Percentiles rank a stretch among this genome's conserved stretches.
phyloP scores from a whole-genome alignment of 2,329 filamentous ascomycete genomes.

The Colletotrichum cuscutae region DNA sequence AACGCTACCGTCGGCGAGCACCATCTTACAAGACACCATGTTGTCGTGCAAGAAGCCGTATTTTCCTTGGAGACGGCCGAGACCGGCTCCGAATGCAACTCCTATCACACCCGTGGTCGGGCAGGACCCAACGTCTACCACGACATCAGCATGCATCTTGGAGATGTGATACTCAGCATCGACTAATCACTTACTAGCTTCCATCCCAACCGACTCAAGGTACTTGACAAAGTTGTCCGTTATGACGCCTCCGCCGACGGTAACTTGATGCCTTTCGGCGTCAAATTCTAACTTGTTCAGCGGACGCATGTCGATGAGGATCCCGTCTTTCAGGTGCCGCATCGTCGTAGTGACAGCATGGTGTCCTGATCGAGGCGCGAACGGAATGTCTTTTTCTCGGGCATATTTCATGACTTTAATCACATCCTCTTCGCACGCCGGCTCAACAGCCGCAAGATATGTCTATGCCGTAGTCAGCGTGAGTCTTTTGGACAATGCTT shows the following conservation, averaged over 20 bases:
- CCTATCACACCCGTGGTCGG: conserved; percentile 42
- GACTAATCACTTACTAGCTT: conserved; percentile 20
- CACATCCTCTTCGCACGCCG: conserved; percentile 16
- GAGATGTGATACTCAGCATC: too few relatives aligned
- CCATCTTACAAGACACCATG: conserved; percentile 44
- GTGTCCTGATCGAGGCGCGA: conserved; percentile 33
- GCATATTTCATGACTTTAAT: conserved; percentile 28
- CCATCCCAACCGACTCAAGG: conserved; percentile 21
- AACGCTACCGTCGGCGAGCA: conserved; percentile 40
- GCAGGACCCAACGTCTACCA: conserved; percentile 13
- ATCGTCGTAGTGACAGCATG: conserved; percentile 35
- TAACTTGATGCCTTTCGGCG: conserved; percentile 25
- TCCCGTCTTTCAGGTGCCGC: conserved; percentile 31
- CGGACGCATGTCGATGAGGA: conserved; percentile 39
- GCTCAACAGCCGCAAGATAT: conserved; percentile 14
- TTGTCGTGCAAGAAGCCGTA: conserved; percentile 43
- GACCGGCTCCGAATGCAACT: conserved; percentile 44
- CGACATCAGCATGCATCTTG: neutral
- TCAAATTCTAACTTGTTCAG: conserved; percentile 37
- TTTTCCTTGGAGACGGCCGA: conserved; percentile 41
- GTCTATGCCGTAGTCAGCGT: conserved; percentile 2
- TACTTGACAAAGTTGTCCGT: conserved; percentile 27
- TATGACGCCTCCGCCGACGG: conserved; percentile 13
- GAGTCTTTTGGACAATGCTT: neutral
- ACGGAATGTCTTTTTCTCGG: conserved; percentile 13